phyloP scores from a whole-genome alignment of 164 flowering plant genomes.

The Magnolia sinica region DNA sequence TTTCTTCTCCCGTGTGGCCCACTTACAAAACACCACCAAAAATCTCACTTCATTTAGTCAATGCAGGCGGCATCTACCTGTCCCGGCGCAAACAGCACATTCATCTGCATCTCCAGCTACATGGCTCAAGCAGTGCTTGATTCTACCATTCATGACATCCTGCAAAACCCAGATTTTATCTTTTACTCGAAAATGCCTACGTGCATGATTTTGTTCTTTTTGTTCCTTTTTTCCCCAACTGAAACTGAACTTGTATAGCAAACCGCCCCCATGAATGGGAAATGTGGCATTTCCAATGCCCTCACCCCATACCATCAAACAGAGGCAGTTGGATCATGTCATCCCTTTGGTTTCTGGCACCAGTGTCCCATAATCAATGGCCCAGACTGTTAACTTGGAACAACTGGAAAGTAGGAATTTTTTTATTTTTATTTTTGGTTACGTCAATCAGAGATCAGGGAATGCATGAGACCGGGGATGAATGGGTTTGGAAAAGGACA shows the following conservation, averaged over 20 bases:
- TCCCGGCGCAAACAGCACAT: constrained; percentile 75
- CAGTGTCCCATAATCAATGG: neutral
- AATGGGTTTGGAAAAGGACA: too few species aligned
- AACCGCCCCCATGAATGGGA: neutral
- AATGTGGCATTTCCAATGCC: neutral
- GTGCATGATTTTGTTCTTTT: too few species aligned
- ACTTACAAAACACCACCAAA: too few species aligned
- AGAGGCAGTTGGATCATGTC: too few species aligned
- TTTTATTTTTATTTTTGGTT: neutral
- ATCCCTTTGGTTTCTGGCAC: neutral
- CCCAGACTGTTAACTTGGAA: neutral
- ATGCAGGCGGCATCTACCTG: constrained; percentile 53
- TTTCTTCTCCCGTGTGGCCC: too few species aligned
- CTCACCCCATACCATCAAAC: neutral
- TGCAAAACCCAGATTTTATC: constrained; percentile 28
- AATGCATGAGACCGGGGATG: too few species aligned
- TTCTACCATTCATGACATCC: constrained; percentile 87
- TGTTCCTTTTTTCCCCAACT: too few species aligned
- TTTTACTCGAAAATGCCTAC: constrained; percentile 1
- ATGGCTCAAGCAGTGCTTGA: constrained; percentile 71
- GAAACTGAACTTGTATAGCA: neutral
- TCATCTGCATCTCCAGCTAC: constrained; percentile 73
- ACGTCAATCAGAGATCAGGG: too few species aligned
- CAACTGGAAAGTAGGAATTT: neutral
- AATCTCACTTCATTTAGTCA: neutral